Conservation (phyloP, 2,329 filamentous ascomycete genomes). For the Plenodomus lindquistii region DNA sequence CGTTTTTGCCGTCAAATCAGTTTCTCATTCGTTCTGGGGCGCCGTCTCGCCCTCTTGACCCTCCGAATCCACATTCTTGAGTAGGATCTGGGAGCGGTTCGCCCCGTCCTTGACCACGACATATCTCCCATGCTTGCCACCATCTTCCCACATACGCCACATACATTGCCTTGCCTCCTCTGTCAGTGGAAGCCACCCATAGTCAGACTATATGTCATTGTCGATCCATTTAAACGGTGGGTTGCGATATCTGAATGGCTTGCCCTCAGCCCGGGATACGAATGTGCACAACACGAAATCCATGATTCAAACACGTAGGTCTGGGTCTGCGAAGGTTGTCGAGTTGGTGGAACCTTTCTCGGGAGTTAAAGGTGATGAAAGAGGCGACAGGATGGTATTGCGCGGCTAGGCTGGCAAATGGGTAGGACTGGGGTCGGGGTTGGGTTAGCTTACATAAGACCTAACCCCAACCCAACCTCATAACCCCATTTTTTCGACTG, state of each 20-base stretch:
- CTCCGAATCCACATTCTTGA: background rate
- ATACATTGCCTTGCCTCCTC: background rate
- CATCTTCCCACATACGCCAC: conserved; percentile 2
- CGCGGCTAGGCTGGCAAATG: no score
- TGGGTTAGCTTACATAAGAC: no score
- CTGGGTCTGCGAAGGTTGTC: background rate
- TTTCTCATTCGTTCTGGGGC: no score
- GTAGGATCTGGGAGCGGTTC: background rate
- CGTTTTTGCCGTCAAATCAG: no score
- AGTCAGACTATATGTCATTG: background rate
- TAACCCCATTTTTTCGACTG: no score
- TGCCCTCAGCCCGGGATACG: no score
- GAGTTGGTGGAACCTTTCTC: no score
- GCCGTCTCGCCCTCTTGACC: background rate
- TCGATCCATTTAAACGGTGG: background rate
- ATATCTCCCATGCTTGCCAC: background rate
- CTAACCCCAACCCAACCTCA: no score
- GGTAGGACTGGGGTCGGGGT: no score
- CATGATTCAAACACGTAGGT: background rate
- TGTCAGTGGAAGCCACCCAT: background rate
- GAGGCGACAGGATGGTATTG: background rate
- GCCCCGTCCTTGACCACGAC: background rate
- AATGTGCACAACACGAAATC: background rate
- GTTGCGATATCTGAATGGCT: background rate
- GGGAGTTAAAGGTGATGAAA: no score